Evolutionary conservation across 345 rosid genomes (phyloP).

Genomic region (Ceriops tagal): DNA sequence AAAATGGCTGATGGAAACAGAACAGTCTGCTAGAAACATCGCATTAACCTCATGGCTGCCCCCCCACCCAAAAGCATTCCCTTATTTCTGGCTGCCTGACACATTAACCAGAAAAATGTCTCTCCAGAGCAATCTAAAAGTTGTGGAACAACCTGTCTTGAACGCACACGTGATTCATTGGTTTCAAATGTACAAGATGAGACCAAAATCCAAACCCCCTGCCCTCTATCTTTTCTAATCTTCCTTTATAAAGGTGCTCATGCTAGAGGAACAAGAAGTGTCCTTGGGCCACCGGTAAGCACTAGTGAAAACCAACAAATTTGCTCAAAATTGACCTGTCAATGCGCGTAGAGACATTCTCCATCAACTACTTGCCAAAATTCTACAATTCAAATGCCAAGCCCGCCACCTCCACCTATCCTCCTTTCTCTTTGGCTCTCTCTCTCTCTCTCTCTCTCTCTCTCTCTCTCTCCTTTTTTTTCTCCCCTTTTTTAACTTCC

Average conservation of each 20-base stretch:
- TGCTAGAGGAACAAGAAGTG: not conserved
- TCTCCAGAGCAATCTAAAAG: not conserved
- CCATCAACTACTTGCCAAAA: conserved; percentile 9
- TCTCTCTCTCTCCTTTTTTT: not conserved
- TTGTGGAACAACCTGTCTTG: not conserved
- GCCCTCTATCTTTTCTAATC: not conserved
- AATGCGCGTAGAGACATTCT: conserved; percentile 42
- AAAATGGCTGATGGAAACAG: not conserved
- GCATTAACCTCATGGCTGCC: not conserved
- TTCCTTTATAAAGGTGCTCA: not conserved
- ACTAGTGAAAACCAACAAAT: not conserved
- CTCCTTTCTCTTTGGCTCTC: not conserved
- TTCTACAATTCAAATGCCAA: conserved; percentile 46
- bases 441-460: not conserved
- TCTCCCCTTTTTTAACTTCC: too few relatives aligned
- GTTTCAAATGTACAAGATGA: not conserved
- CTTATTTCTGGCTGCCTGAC: not conserved
- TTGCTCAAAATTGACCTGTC: conserved; percentile 50
- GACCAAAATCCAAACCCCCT: conserved; percentile 1
- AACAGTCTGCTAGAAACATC: not conserved
- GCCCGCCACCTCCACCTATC: conserved; percentile 48
- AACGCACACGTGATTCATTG: not conserved
- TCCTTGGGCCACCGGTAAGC: not conserved
- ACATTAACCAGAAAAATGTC: conserved; percentile 11
- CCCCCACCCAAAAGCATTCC: conserved; percentile 13